These are phyloP conservation scores for Calophaca sinica DNA, from an alignment of 306 rosid species.

Conservation along the genomic window DNA sequence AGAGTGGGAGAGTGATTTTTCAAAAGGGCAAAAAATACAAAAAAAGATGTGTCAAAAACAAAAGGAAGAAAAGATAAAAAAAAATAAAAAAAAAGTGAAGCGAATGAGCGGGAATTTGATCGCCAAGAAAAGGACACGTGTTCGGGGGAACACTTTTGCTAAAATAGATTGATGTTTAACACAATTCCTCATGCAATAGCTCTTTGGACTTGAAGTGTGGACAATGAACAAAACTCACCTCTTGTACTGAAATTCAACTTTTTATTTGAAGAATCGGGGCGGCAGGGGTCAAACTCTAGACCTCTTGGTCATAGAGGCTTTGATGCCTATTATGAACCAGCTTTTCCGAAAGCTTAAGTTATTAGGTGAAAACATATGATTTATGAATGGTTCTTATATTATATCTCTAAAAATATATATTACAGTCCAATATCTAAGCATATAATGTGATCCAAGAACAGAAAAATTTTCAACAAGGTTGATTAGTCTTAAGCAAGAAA, in stretches of 20 bases:
- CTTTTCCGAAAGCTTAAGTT: neutral
- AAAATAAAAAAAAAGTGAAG: too few relatives aligned
- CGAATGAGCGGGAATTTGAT: too few relatives aligned
- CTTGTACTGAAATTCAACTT: slow-evolving; percentile 5
- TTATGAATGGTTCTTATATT: neutral
- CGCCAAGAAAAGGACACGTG: too few relatives aligned
- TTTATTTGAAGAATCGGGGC: neutral
- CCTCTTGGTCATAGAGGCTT: slow-evolving; percentile 23
- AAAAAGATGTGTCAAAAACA: too few relatives aligned
- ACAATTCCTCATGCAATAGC: neutral
- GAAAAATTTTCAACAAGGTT: neutral
- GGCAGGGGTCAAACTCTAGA: slow-evolving; percentile 14
- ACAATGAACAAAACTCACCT: slow-evolving; percentile 5
- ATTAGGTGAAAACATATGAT: slow-evolving; percentile 10
- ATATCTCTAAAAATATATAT: slow-evolving; percentile 25
- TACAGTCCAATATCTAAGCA: slow-evolving; percentile 21
- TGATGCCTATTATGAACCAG: neutral
- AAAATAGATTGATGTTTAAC: slow-evolving; percentile 7
- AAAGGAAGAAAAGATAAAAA: too few relatives aligned
- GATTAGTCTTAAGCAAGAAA: slow-evolving; percentile 17
- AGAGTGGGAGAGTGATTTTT: too few relatives aligned
- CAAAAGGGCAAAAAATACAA: too few relatives aligned
- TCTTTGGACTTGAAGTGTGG: neutral
- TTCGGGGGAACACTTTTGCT: too few relatives aligned
- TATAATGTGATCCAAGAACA: slow-evolving; percentile 22